Evolutionary conservation across 106 monocot genomes (phyloP), one percentile per base, ranked within the genome.

Genomic region (Dioscorea dumetorum): DNA sequence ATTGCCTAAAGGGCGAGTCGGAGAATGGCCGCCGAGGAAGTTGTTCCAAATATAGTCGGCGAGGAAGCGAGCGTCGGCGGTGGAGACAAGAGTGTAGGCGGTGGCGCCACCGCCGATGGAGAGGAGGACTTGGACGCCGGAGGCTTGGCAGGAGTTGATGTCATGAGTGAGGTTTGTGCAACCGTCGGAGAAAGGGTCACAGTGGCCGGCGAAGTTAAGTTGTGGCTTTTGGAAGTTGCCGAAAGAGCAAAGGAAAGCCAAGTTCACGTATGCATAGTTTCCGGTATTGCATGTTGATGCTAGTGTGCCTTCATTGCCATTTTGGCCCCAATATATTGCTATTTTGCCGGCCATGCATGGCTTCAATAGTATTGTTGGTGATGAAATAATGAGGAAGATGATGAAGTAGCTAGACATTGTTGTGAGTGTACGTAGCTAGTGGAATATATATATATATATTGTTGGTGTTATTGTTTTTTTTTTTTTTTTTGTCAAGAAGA

Each of bases 261-360:
- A 16, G 58, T 72, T 78, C 22, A 78, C 77, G 23, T 61, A 72
- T 14, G 9, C 51, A 70, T 85, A 85, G 74, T 81, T 71, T 8
- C 81, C 81, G 5, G 85, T 68, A 12, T 67, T 81, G 50, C 85
- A 85, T 3, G 85, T 67, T 2, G 52, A 50, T 4, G 77, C 71
- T 9, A 85, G 64, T 4, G 74, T 78, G 18, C 81, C 81, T 57
- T 81, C 81, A 33, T 70, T 28, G 35, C 74, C 81, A 19, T 85
- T 68, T 24, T 85, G 85, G 63, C 85, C 85, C 85, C 85, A 85
- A 62, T 85, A 85, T 24, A 85, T 52, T 9, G 81, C 81, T 12
- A 85, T 81, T 22, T 56, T 57, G 2, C 73, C 73, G 11, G 74
- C 74, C 28, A 20, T 67, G 34, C 33, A 72, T 14, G 17, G 15